Conservation (phyloP, 768 basidiomycete species). For the Thelephora aurantiotincta region DNA sequence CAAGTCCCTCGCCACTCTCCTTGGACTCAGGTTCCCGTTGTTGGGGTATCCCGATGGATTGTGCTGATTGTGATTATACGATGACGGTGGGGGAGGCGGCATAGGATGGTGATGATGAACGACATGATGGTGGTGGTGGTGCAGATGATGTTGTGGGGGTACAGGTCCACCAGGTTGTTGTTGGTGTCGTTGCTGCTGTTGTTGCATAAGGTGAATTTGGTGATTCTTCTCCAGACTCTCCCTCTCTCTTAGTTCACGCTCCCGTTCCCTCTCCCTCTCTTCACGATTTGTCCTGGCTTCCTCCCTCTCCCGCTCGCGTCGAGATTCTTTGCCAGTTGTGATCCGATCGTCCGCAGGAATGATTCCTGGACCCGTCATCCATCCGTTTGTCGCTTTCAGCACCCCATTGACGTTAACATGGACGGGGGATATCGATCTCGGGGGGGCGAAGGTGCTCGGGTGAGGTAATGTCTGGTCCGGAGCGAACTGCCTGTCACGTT, state of each 20-base stretch:
- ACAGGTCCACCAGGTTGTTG: conserved; percentile 10
- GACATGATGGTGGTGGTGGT: conserved; percentile 18
- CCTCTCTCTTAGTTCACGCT: neutral
- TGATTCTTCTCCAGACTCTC: conserved; percentile 4
- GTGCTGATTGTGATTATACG: conserved; percentile 5
- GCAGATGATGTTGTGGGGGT: conserved; percentile 19
- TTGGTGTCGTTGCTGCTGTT: conserved; percentile 10
- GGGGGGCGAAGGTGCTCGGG: neutral
- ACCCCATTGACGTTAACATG: conserved; percentile 4
- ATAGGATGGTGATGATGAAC: conserved; percentile 3
- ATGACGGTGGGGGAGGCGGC: conserved; percentile 8
- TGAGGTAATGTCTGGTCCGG: no score
- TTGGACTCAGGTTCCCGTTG: conserved; percentile 5
- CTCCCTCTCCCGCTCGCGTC: conserved; percentile 5
- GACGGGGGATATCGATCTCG: conserved; percentile 1
- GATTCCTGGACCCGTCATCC: conserved; percentile 14
- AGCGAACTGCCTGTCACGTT: conserved; percentile 5
- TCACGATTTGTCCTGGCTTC: conserved; percentile 6
- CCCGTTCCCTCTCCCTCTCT: conserved; percentile 1
- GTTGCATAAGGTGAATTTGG: conserved; percentile 10
- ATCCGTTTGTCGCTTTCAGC: conserved; percentile 10
- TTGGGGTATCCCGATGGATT: conserved; percentile 1
- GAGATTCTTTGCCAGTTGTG: conserved; percentile 4
- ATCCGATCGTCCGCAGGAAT: conserved; percentile 8
- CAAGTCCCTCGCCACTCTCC: conserved; percentile 9